phyloP scores from a whole-genome alignment of 805 yeast species.

The Yarrowia alimentaria region DNA sequence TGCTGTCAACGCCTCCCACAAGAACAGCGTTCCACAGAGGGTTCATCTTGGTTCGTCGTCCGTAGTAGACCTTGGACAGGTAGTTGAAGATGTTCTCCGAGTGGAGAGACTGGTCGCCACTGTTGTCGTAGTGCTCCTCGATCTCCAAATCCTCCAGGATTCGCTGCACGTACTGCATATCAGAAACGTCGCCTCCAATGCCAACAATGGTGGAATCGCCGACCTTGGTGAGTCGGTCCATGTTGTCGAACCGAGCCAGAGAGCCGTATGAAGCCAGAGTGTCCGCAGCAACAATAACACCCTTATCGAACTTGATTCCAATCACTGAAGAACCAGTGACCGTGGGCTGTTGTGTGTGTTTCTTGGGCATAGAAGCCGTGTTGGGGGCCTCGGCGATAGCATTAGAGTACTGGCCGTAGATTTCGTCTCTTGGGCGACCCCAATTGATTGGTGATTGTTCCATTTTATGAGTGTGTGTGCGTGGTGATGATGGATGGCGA shows the following conservation, averaged over 20 bases:
- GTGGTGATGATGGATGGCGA: slow-evolving; percentile 12
- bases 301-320: slow-evolving; percentile 84
- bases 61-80: slow-evolving; percentile 76
- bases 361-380: slow-evolving; percentile 54
- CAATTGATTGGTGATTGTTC: slow-evolving; percentile 92
- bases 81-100: slow-evolving; percentile 91
- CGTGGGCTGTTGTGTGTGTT: slow-evolving; percentile 90
- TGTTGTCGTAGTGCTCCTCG: slow-evolving; percentile 74
- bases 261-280: slow-evolving; percentile 91
- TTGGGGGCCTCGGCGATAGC: slow-evolving; percentile 59
- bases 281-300: slow-evolving; percentile 94
- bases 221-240: slow-evolving; percentile 80
- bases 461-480: slow-evolving; percentile 47
- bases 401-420: slow-evolving; percentile 72
- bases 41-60: slow-evolving; percentile 87
- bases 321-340: slow-evolving; percentile 96
- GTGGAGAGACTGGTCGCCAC: slow-evolving; percentile 58
- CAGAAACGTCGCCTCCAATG: slow-evolving; percentile 90
- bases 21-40: slow-evolving; percentile 94
- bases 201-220: slow-evolving; percentile 90
- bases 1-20: slow-evolving; percentile 83
- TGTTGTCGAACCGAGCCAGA: slow-evolving; percentile 76
- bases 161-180: slow-evolving; percentile 79
- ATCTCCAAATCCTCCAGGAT: slow-evolving; percentile 74
- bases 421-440: slow-evolving; percentile 89